Base-by-base conservation (phyloP, 176 grass and related monocot genomes). In the sorghum (Sorghum bicolor) region DNA sequence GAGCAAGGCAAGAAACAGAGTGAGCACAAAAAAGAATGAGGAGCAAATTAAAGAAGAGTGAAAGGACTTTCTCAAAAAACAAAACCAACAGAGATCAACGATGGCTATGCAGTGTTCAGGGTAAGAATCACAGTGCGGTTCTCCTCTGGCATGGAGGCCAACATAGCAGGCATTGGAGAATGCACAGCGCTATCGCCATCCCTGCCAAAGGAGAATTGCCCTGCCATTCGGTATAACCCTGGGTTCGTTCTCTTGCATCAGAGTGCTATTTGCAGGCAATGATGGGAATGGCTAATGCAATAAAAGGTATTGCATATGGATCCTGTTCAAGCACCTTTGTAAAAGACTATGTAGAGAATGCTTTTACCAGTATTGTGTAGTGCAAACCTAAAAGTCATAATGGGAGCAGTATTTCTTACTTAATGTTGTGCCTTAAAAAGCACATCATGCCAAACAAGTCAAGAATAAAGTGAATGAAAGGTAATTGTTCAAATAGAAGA, bases 191-290 rank as follows among this genome's bases (percentile, higher is more conserved):
- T 48, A 85, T 43, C 6, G 16, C 64, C 63, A 14, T 81, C 73
- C 79, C 67, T 94, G 89, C 89, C 91, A 97, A 97, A 94, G 89
- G 94, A 97, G 89, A 94, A 93, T 97, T 88, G 91, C 91, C 89
- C 91, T 97, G 94, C 87, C 67, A 91, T 94, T 93, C 94, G 64
- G 58, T 20, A 78, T 74, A 66, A 67, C 74, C 79, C 86, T 82
- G 74, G 69, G 28, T 77, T 67, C 4, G 8, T 47, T 26, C 10
- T 48, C 67, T 53, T 5, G 26, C 25, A n/a, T 20, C 6, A 64
- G 12, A 32, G 22, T 80, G 43, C 43, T 83, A 83, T 31, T 64
- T 78, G 24, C 31, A 25, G 67, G 40, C 55, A 77, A 31, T 55
- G 24, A 11, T 45, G 22, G 5, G n/a, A 48, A 77, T 38, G 16